Percentiles rank a stretch among this genome's conserved stretches.
phyloP scores from a whole-genome alignment of 306 rosid genomes.

The Rosa chinensis region DNA sequence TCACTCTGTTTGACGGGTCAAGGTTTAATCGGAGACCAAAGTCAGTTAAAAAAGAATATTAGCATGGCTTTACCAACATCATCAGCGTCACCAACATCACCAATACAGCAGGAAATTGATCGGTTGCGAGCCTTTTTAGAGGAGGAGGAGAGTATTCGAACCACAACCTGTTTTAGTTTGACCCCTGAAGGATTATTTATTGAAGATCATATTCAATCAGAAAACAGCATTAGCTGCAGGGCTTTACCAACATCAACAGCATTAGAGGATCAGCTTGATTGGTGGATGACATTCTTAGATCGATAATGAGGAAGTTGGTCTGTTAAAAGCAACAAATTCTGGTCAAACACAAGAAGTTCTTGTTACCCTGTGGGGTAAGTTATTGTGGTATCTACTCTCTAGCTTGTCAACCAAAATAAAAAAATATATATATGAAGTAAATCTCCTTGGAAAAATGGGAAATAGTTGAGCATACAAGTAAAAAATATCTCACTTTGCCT shows the following conservation, averaged over 20 bases:
- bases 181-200: not conserved
- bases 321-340: too few species aligned
- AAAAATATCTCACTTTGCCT: too few species aligned
- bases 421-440: too few species aligned
- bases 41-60: not conserved
- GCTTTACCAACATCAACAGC: not conserved
- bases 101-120: not conserved
- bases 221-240: not conserved
- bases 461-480: too few species aligned
- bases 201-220: not conserved
- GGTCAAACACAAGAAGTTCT: too few species aligned
- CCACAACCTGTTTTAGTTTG: not conserved
- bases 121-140: constrained; percentile 16
- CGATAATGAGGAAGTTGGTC: not conserved
- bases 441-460: too few species aligned
- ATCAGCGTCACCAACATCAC: not conserved
- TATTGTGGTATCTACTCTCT: too few species aligned
- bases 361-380: too few species aligned
- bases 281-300: not conserved
- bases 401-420: too few species aligned
- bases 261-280: not conserved
- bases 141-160: not conserved
- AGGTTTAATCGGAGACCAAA: not conserved
- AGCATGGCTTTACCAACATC: not conserved
- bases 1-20: not conserved